Conservation (phyloP, 2,329 filamentous ascomycete genomes). For the Fusarium sp. region DNA sequence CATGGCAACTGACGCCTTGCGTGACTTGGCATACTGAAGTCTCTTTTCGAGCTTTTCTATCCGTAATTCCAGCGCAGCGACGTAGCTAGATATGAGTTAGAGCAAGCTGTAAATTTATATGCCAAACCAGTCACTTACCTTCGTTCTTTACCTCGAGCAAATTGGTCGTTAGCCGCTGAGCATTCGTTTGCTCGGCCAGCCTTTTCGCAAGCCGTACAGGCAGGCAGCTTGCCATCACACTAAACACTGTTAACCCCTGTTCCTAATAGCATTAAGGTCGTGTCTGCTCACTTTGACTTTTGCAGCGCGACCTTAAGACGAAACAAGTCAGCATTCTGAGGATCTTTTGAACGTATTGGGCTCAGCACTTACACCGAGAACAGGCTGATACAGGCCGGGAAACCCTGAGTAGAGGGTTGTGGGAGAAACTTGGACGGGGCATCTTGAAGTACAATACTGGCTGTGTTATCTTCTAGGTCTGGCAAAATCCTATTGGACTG, state of each 20-base stretch:
- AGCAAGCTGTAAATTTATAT: background rate
- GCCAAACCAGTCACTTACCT: slow-evolving; percentile 65
- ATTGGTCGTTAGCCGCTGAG: slow-evolving; percentile 94
- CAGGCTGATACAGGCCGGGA: slow-evolving; percentile 84
- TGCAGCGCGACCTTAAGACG: slow-evolving; percentile 72
- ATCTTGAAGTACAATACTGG: slow-evolving; percentile 47
- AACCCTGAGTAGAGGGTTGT: slow-evolving; percentile 74
- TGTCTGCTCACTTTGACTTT: slow-evolving; percentile 80
- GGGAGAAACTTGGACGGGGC: slow-evolving; percentile 62
- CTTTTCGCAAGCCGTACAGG: slow-evolving; percentile 94
- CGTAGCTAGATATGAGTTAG: slow-evolving; percentile 70
- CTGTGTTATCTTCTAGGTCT: background rate
- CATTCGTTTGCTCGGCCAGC: slow-evolving; percentile 88
- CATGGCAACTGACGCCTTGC: slow-evolving; percentile 76
- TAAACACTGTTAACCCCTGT: slow-evolving; percentile 49
- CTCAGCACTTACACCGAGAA: slow-evolving; percentile 70
- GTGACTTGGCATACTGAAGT: slow-evolving; percentile 75
- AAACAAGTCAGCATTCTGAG: slow-evolving; percentile 4
- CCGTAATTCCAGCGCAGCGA: slow-evolving; percentile 91
- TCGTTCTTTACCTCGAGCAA: slow-evolving; percentile 92
- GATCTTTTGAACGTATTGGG: background rate
- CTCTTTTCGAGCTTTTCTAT: slow-evolving; percentile 88
- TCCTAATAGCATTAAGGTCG: background rate
- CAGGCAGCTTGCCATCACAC: slow-evolving; percentile 96
- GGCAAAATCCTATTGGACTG: background rate